Evolutionary conservation across 495 filamentous ascomycete genomes (phyloP).

Genomic region (Aspergillus affinis): DNA sequence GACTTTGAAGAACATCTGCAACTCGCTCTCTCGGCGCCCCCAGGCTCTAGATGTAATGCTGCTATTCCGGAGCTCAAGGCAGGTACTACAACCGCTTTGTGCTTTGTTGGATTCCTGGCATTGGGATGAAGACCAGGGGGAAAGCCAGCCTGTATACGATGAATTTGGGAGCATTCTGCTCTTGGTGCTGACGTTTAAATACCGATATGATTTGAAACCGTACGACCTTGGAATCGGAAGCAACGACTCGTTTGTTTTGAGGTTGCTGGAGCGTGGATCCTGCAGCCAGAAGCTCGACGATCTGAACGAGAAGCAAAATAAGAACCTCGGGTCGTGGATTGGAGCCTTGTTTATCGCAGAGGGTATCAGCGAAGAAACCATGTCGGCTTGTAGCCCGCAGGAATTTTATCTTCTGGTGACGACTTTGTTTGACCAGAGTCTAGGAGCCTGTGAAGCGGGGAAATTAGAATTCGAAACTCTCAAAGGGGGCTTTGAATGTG

Average conservation of each 20-base stretch:
- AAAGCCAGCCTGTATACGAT: conserved; percentile 95
- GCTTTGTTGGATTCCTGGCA: conserved; percentile 83
- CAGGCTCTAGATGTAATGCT: conserved; percentile 80
- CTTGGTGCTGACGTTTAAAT: conserved; percentile 75
- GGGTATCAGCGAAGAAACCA: conserved; percentile 81
- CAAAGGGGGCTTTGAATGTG: conserved; percentile 85
- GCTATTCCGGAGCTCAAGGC: conserved; percentile 74
- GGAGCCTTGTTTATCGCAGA: conserved; percentile 82
- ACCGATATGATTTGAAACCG: conserved; percentile 74
- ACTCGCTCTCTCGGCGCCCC: conserved; percentile 73
- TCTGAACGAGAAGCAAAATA: conserved; percentile 70
- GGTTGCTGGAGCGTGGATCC: conserved; percentile 66
- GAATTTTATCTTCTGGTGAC: conserved; percentile 92
- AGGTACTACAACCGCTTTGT: conserved; percentile 80
- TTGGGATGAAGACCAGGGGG: conserved; percentile 89
- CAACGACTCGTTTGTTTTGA: conserved; percentile 73
- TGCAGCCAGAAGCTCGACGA: conserved; percentile 61
- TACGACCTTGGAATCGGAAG: conserved; percentile 63
- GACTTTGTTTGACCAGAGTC: conserved; percentile 81
- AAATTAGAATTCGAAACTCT: conserved; percentile 76
- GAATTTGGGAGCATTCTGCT: conserved; percentile 91
- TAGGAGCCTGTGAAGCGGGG: conserved; percentile 69
- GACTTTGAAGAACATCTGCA: conserved; percentile 82
- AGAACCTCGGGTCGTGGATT: conserved; percentile 81
- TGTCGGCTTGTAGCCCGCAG: conserved; percentile 88